Evolutionary conservation across 1,139 yeast species (phyloP).

Genomic region (Yamadazyma trypodendri): DNA sequence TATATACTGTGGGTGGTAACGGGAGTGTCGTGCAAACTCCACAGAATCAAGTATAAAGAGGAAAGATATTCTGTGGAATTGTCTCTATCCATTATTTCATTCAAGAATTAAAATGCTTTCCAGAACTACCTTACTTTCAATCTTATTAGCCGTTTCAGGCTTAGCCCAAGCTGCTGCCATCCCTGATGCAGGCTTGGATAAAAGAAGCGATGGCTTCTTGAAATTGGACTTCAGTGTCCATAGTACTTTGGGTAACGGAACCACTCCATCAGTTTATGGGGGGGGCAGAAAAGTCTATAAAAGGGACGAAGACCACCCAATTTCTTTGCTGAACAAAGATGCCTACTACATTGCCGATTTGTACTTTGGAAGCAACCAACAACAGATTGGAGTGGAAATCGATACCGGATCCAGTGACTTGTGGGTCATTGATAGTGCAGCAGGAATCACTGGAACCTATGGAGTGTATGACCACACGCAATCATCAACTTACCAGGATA

Average conservation of each 20-base stretch:
- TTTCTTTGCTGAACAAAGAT: conserved; percentile 4
- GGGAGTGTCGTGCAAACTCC: too few relatives aligned
- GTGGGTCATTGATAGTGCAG: conserved; percentile 19
- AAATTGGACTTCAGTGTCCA: conserved; percentile 12
- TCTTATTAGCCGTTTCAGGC: not conserved
- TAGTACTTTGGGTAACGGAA: not conserved
- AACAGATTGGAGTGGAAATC: conserved; percentile 19
- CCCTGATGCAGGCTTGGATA: conserved; percentile 12
- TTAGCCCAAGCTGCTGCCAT: too few relatives aligned
- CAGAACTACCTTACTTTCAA: not conserved
- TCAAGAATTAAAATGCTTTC: not conserved
- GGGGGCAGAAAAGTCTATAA: not conserved
- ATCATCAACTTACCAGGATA: conserved; percentile 28
- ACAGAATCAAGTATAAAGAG: too few relatives aligned
- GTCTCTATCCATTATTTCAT: not conserved
- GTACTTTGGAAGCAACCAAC: conserved; percentile 30
- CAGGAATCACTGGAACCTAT: not conserved
- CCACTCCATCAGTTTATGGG: not conserved
- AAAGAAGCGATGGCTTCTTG: conserved; percentile 14
- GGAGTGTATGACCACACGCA: conserved; percentile 7
- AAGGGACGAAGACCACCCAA: conserved; percentile 4
- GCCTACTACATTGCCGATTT: conserved; percentile 49
- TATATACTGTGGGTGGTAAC: too few relatives aligned
- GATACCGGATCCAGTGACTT: conserved; percentile 33
- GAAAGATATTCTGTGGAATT: not conserved